Base-by-base conservation (phyloP, 352 stramenopile genomes). In the Peronospora belbahrii region DNA sequence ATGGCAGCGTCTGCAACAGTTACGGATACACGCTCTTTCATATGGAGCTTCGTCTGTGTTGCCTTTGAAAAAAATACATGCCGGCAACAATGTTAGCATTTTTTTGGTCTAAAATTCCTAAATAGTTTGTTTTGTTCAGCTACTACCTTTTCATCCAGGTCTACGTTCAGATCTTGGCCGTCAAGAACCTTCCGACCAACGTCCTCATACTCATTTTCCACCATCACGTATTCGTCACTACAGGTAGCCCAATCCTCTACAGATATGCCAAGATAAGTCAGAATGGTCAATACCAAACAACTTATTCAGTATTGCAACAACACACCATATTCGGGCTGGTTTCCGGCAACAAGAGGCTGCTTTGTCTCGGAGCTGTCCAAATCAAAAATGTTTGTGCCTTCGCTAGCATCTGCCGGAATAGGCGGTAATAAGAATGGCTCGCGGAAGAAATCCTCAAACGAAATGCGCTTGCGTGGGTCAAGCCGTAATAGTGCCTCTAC, bases 181-280 rank as follows among this genome's bases (percentile, higher is more conserved):
- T 85, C 68, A 11, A 89, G 50, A 23, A 89, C 62, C 38, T 85
- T 78, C 2, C 77, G 70, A 2, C 77, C 77, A 7, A 89, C 61
- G 37, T 87, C 77, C 56, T 89, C 77, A 41, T 87, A 89, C 49
- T 89, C 74, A 25, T 72, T 84, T 46, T 89, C 77, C 14, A 89
- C 77, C 48, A 89, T 85, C 25, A 89, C 77, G 32, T 89, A 89
- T 35, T 88, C 76, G 39, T 89, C 77, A 32, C 77, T 89, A 38
- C 78, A 81, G 0, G 67, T 74, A 25, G 67, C 67, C 75, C 70
- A 88, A 37, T 88, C 75, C 36, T 82, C 69, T 81, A 38, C 24
- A 52, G 33, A 47, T 24, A 37, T 22, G 8, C 40, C 9, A 6
- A 18, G 2, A 20, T 31, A 15, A 38, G 13, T 44, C 35, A 62